Evolutionary conservation across 192 early-diverging fungal species (phyloP).

Genomic region (Thamnidium elegans): DNA sequence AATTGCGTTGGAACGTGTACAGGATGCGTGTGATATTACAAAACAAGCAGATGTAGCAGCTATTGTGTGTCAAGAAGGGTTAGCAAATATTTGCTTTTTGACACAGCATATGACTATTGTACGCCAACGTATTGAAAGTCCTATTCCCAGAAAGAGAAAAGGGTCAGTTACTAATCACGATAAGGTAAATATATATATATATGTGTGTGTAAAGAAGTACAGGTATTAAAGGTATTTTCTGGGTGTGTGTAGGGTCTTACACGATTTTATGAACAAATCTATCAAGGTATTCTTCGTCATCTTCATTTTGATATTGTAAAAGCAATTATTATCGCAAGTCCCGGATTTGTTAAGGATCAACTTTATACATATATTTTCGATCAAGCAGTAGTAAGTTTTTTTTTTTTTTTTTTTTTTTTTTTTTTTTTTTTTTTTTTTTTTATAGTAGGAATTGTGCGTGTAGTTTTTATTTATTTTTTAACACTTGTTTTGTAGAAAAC

Average conservation of each 20-base stretch:
- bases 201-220: neutral
- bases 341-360: slow-evolving; percentile 93
- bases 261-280: slow-evolving; percentile 91
- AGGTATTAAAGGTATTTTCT: neutral
- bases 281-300: slow-evolving; percentile 82
- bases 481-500: slow-evolving; percentile 47
- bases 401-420: neutral
- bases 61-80: slow-evolving; percentile 82
- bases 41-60: slow-evolving; percentile 91
- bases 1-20: slow-evolving; percentile 86
- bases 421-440: too few species aligned
- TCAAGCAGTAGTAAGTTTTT: slow-evolving; percentile 62
- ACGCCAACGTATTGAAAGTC: slow-evolving; percentile 84
- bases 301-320: slow-evolving; percentile 93
- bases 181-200: slow-evolving; percentile 49
- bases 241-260: slow-evolving; percentile 49
- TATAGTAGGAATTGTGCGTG: neutral
- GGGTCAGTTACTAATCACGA: slow-evolving; percentile 90
- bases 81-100: slow-evolving; percentile 91
- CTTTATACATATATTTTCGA: slow-evolving; percentile 84
- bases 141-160: slow-evolving; percentile 90
- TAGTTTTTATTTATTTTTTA: neutral
- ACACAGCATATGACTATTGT: slow-evolving; percentile 97
- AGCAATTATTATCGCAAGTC: slow-evolving; percentile 93
- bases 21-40: slow-evolving; percentile 85